Evolutionary conservation across 2,329 filamentous ascomycete genomes (phyloP).

Genomic region (Colletotrichum lentis): DNA sequence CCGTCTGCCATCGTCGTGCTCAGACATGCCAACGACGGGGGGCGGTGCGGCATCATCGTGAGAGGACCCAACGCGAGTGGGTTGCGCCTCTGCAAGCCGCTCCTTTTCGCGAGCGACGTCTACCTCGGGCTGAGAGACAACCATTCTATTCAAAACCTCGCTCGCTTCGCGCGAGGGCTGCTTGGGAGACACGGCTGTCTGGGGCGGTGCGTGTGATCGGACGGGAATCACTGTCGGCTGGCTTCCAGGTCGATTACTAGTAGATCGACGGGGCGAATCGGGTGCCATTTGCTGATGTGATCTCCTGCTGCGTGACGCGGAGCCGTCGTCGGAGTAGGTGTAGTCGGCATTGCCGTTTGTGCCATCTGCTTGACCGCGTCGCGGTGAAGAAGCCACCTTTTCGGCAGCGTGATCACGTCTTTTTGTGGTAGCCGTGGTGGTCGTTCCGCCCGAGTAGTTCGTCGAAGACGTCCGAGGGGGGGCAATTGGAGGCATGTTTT

Average conservation of each 20-base stretch:
- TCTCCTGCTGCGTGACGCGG: slow-evolving; percentile 52
- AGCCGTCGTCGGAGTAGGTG: slow-evolving; percentile 46
- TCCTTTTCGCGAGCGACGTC: slow-evolving; percentile 77
- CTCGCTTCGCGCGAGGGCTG: slow-evolving; percentile 77
- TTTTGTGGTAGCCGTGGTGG: slow-evolving; percentile 53
- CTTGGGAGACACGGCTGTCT: slow-evolving; percentile 60
- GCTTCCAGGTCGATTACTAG: slow-evolving; percentile 47
- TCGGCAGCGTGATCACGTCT: slow-evolving; percentile 57
- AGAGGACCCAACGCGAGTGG: slow-evolving; percentile 48
- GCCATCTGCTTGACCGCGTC: slow-evolving; percentile 50
- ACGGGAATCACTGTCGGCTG: slow-evolving; percentile 54
- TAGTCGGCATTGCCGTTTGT: slow-evolving; percentile 47
- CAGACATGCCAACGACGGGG: slow-evolving; percentile 54
- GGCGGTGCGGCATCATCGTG: slow-evolving; percentile 57
- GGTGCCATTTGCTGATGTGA: slow-evolving; percentile 49
- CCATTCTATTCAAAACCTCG: slow-evolving; percentile 78
- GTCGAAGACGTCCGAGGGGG: slow-evolving; percentile 85
- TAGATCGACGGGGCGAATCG: slow-evolving; percentile 52
- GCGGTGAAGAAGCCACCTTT: slow-evolving; percentile 54
- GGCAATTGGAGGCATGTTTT: slow-evolving; percentile 73
- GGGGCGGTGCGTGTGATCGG: slow-evolving; percentile 52
- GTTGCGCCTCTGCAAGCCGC: slow-evolving; percentile 69
- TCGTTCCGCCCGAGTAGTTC: slow-evolving; percentile 49
- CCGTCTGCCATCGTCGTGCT: slow-evolving; percentile 58
- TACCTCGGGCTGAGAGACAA: slow-evolving; percentile 78